A percentile compares a stretch with the other conserved stretches of the same genome.
phyloP scores from a whole-genome alignment of 108 stramenopile genomes.

The Fragilariopsis cylindrus region DNA sequence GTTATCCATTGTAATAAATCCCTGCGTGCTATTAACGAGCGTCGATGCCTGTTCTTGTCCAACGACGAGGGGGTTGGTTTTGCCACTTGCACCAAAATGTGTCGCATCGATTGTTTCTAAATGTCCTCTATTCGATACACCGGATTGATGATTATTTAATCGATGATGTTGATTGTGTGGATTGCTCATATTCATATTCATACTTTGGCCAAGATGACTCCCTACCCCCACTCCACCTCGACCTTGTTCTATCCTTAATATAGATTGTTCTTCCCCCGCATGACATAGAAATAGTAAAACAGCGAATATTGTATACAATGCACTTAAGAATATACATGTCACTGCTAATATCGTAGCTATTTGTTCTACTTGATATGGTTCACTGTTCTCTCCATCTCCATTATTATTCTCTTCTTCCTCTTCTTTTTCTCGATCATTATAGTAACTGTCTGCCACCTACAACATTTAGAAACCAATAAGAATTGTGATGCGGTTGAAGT shows the following conservation, averaged over 20 bases:
- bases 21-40: slow-evolving; percentile 2
- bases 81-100: not conserved
- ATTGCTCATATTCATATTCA: not conserved
- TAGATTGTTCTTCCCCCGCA: slow-evolving; percentile 31
- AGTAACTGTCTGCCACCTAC: not conserved
- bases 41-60: not conserved
- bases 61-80: no score
- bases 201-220: not conserved
- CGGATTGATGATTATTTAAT: not conserved
- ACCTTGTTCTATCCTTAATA: slow-evolving; percentile 12
- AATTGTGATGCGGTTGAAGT: no score
- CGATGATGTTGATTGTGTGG: not conserved
- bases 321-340: slow-evolving; percentile 74
- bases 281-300: slow-evolving; percentile 53
- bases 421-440: slow-evolving; percentile 43
- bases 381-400: slow-evolving; percentile 30
- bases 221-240: slow-evolving; percentile 1
- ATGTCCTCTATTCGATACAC: not conserved
- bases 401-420: slow-evolving; percentile 1
- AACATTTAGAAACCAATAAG: not conserved
- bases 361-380: slow-evolving; percentile 73
- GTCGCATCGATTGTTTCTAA: not conserved
- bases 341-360: slow-evolving; percentile 69
- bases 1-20: slow-evolving; percentile 47
- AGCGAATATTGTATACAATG: slow-evolving; percentile 75